phyloP scores from a whole-genome alignment of 2,329 filamentous ascomycete genomes.

The Alternaria tenuissima region DNA sequence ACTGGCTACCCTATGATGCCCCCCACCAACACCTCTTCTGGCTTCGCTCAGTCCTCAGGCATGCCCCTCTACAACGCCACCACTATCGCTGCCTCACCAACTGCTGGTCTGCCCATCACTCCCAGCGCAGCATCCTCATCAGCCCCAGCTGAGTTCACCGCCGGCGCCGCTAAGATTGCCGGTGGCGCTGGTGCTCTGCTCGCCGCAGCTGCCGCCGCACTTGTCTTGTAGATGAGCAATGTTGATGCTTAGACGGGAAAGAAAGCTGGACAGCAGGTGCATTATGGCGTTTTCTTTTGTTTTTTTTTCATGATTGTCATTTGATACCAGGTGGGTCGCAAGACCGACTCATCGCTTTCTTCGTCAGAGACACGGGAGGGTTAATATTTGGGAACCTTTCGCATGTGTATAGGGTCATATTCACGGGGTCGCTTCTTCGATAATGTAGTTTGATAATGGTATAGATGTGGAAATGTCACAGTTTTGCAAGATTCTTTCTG shows the following conservation, averaged over 20 bases:
- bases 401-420: constrained; percentile 9
- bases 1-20: constrained; percentile 1
- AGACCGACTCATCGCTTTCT: constrained; percentile 2
- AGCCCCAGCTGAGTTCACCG: constrained; percentile 27
- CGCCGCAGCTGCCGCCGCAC: constrained; percentile 29
- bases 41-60: constrained; percentile 21
- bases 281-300: constrained; percentile 24
- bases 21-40: constrained; percentile 15
- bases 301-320: constrained; percentile 13
- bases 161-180: constrained; percentile 30
- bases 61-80: constrained; percentile 23
- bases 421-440: neutral
- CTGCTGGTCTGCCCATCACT: constrained; percentile 22
- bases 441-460: constrained; percentile 18
- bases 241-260: neutral
- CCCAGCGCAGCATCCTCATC: constrained; percentile 24
- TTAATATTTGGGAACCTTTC: constrained; percentile 8
- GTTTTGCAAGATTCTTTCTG: neutral
- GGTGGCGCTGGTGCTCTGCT: constrained; percentile 33
- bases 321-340: constrained; percentile 32
- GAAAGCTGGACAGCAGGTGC: constrained; percentile 8
- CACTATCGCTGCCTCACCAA: constrained; percentile 21
- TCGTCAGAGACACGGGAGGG: neutral
- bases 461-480: constrained; percentile 1
- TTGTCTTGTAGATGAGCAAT: constrained; percentile 34